phyloP scores from a whole-genome alignment of 176 grass and related monocot species.

The Themeda triandra region DNA sequence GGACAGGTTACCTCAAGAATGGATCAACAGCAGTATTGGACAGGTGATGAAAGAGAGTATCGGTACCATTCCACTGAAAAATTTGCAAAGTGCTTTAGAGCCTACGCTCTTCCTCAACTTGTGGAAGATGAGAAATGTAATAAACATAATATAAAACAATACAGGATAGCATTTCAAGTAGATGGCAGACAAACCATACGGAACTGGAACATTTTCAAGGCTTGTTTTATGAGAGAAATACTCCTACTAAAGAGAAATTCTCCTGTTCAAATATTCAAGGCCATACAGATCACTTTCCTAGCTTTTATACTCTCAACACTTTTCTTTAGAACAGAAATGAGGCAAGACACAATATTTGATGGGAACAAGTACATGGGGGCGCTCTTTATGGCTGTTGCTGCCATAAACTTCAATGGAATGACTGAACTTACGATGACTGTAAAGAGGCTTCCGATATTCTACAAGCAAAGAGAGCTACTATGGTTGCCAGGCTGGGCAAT shows the following conservation, averaged over 20 bases:
- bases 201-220: slow-evolving; percentile 63
- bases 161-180: slow-evolving; percentile 10
- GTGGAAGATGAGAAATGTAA: slow-evolving; percentile 16
- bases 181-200: background rate
- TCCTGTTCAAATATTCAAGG: slow-evolving; percentile 84
- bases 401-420: slow-evolving; percentile 89
- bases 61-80: slow-evolving; percentile 50
- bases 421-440: slow-evolving; percentile 83
- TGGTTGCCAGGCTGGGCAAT: slow-evolving; percentile 79
- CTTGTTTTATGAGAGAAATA: slow-evolving; percentile 74
- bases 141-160: background rate
- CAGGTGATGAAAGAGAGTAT: slow-evolving; percentile 54
- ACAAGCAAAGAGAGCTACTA: slow-evolving; percentile 87
- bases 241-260: slow-evolving; percentile 79
- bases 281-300: slow-evolving; percentile 67
- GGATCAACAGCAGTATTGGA: slow-evolving; percentile 87
- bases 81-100: slow-evolving; percentile 51
- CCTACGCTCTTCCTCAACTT: slow-evolving; percentile 31
- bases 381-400: slow-evolving; percentile 48
- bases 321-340: slow-evolving; percentile 71
- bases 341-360: slow-evolving; percentile 53
- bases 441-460: slow-evolving; percentile 79
- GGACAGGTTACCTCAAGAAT: slow-evolving; percentile 72
- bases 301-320: slow-evolving; percentile 72
- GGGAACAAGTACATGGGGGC: slow-evolving; percentile 69